Conservation (phyloP, 768 basidiomycete species). For the Boletus rex-veris region DNA sequence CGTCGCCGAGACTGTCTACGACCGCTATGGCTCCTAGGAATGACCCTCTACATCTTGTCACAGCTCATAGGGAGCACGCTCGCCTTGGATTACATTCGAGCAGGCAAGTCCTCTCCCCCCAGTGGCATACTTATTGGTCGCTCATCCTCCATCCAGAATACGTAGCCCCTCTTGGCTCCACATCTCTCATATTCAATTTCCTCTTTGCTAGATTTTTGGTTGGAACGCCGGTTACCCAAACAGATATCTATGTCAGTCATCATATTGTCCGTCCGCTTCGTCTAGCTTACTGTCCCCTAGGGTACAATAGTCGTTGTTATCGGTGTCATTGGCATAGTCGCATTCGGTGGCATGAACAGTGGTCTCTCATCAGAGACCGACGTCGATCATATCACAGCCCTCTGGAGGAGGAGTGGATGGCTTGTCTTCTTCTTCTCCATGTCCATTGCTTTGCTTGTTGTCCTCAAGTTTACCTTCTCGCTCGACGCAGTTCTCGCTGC, state of each 20-base stretch:
- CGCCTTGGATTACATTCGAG: constrained; percentile 85
- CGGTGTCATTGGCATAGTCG: constrained; percentile 85
- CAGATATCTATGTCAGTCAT: constrained; percentile 71
- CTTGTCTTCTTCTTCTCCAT: constrained; percentile 87
- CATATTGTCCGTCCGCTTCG: background rate
- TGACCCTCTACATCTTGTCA: constrained; percentile 89
- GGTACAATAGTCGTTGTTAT: constrained; percentile 80
- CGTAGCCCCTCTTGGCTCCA: constrained; percentile 92
- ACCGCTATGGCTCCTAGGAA: constrained; percentile 87
- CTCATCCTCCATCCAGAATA: constrained; percentile 58
- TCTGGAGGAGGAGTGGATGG: constrained; percentile 90
- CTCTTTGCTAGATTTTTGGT: constrained; percentile 88
- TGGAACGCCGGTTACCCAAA: constrained; percentile 78
- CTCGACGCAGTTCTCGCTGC: constrained; percentile 72
- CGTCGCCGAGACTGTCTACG: constrained; percentile 76
- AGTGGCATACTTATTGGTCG: background rate
- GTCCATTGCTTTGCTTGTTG: constrained; percentile 58
- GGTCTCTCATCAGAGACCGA: constrained; percentile 74
- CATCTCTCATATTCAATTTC: constrained; percentile 94
- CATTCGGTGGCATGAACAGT: constrained; percentile 80
- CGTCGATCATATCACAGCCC: constrained; percentile 68
- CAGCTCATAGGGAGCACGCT: constrained; percentile 86
- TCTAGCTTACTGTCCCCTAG: constrained; percentile 34
- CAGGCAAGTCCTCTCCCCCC: constrained; percentile 43
- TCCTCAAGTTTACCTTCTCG: constrained; percentile 65